Evolutionary conservation across 768 basidiomycete species (phyloP).

Genomic region (Lentinula sp.): DNA sequence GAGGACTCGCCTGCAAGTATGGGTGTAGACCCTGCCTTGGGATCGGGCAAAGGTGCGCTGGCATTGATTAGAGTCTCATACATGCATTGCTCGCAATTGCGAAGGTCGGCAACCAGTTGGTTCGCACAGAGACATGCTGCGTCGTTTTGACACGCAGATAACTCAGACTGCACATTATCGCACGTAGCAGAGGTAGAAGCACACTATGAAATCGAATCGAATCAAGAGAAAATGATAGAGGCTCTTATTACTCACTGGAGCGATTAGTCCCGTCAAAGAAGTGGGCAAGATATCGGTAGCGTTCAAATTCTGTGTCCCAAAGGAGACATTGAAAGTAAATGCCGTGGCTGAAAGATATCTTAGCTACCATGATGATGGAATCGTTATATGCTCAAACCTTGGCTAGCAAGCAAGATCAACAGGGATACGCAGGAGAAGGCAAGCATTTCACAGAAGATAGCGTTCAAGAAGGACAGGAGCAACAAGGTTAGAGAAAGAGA

Average conservation of each 20-base stretch:
- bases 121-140: slow-evolving; percentile 50
- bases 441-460: slow-evolving; percentile 19
- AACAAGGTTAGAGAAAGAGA: slow-evolving; percentile 12
- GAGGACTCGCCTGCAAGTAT: slow-evolving; percentile 41
- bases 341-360: slow-evolving; percentile 15
- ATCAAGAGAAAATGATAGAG: not conserved
- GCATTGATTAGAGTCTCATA: slow-evolving; percentile 45
- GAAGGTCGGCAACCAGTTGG: slow-evolving; percentile 34
- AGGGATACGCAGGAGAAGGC: slow-evolving; percentile 22
- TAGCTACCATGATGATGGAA: not conserved
- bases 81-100: slow-evolving; percentile 63
- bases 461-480: slow-evolving; percentile 21
- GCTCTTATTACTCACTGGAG: slow-evolving; percentile 4
- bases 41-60: slow-evolving; percentile 43
- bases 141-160: slow-evolving; percentile 39
- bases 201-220: slow-evolving; percentile 23
- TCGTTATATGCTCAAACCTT: slow-evolving; percentile 32
- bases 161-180: slow-evolving; percentile 1
- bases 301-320: slow-evolving; percentile 31
- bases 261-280: slow-evolving; percentile 14
- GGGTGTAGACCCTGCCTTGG: slow-evolving; percentile 50
- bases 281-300: slow-evolving; percentile 40
- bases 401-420: slow-evolving; percentile 43
- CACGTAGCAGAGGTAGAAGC: not conserved
- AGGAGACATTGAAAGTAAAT: slow-evolving; percentile 42